Evolutionary conservation across 2,329 filamentous ascomycete species (phyloP), one percentile per base, ranked within the genome.

Genomic region (Fusarium chaquense): DNA sequence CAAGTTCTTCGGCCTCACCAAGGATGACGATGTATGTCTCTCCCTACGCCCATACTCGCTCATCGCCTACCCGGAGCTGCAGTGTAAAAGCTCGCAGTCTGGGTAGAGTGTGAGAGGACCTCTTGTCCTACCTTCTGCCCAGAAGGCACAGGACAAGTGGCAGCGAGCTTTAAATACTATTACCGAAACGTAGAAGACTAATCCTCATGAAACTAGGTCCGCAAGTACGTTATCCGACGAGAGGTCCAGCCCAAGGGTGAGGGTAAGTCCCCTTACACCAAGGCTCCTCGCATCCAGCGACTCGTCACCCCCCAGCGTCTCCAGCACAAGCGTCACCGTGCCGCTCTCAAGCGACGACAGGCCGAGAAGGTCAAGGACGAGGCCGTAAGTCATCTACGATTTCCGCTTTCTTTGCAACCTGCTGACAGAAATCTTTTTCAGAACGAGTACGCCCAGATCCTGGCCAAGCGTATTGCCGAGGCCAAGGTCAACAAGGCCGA

Each of bases 161-260:
- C 65, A 62, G 46, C 59, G 71, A 76, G 74, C 75, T 70, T 44
- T 69, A 57, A 54, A 72, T 62, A 62, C 61, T 64, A 49, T 43
- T n/a, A 22, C 54, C 20, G 33, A 49, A 49, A 60, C 62, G 33
- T 65, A 43, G 62, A 59, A 75, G 72, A 79, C 80, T 82, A 83
- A 83, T 81, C 75, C 73, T 62, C 59, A 73, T 58, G 69, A 76
- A 43, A 72, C 75, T 87, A 95, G 92, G 92, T 96, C 86, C 95
- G 96, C 89, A 98, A 98, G 89, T 99, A 97, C 88, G 96, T 99
- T 85, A 98, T 99, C 81, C 96, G 96, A 84, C 96, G 96, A 84
- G 96, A 98, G 85, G 91, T 99, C 80, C 90, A 94, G 87, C 93
- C 93, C 83, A 97, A 97, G 92, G 92, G 91, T 82, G 96, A 98